Evolutionary conservation across 129 eudicot species (phyloP).

Genomic region (Arctium lappa): DNA sequence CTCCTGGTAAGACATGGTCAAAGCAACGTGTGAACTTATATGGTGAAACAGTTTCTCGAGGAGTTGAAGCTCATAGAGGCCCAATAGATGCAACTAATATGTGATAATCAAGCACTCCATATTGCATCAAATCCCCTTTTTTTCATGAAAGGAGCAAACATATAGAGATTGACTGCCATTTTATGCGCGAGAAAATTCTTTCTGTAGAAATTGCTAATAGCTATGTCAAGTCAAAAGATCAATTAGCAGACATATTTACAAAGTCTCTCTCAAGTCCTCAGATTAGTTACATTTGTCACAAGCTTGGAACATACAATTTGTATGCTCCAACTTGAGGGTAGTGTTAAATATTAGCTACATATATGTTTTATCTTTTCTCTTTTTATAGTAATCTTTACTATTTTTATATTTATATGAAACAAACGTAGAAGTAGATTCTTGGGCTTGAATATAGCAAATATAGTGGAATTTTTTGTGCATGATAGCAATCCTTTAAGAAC

Average conservation of each 20-base stretch:
- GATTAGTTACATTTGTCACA: too few relatives aligned
- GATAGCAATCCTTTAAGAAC: background rate
- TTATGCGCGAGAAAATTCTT: background rate
- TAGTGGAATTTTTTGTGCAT: too few relatives aligned
- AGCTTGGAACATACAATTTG: too few relatives aligned
- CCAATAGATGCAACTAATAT: background rate
- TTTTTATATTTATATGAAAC: background rate
- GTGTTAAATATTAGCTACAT: too few relatives aligned
- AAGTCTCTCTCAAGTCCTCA: background rate
- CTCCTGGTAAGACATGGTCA: background rate
- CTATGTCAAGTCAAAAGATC: background rate
- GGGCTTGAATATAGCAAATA: background rate
- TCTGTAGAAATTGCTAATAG: background rate
- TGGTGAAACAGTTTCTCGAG: background rate
- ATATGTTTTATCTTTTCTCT: too few relatives aligned
- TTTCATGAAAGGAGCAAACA: background rate
- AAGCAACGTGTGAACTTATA: background rate
- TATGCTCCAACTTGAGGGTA: too few relatives aligned
- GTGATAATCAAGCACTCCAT: background rate
- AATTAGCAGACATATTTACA: background rate
- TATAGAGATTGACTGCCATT: background rate
- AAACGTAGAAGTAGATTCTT: background rate
- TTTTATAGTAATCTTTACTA: too few relatives aligned
- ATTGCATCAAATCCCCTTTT: background rate
- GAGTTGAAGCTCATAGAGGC: background rate